Percentiles rank a stretch among this genome's conserved stretches.
Evolutionary conservation across 2,329 filamentous ascomycete genomes (phyloP).

Genomic region (Ceratocystis lukuohia): DNA sequence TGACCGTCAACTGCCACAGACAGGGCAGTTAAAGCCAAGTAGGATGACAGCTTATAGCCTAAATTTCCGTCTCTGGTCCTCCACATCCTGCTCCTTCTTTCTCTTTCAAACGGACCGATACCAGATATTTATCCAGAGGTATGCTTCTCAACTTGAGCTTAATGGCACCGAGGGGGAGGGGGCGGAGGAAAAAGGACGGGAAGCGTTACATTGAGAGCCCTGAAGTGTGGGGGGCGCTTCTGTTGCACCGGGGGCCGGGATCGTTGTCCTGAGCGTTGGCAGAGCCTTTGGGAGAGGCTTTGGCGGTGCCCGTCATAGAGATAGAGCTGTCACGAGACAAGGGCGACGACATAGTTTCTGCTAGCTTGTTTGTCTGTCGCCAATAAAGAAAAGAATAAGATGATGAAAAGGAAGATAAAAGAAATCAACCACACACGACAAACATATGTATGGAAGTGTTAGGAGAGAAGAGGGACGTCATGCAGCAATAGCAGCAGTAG

Average conservation of each 20-base stretch:
- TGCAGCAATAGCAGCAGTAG: not conserved
- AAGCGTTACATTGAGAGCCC: conserved; percentile 15
- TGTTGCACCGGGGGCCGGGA: conserved; percentile 3
- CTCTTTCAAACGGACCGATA: conserved; percentile 10
- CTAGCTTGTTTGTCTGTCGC: not conserved
- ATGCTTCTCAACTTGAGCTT: not conserved
- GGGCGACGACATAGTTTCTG: not conserved
- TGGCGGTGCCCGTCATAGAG: not conserved
- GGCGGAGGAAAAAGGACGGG: not conserved
- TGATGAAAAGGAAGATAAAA: not conserved
- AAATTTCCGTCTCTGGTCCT: not conserved
- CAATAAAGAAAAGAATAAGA: not conserved
- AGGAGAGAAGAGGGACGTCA: too few species aligned
- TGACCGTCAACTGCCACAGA: not conserved
- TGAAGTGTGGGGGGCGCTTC: conserved; percentile 8
- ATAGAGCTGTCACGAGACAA: not conserved
- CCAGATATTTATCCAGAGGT: conserved; percentile 1
- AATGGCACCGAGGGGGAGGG: not conserved
- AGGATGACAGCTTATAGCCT: conserved; percentile 1
- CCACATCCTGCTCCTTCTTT: not conserved
- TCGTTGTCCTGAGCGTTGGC: not conserved
- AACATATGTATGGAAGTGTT: not conserved
- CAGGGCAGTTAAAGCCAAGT: not conserved
- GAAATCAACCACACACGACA: not conserved
- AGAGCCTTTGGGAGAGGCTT: not conserved